A percentile compares a stretch with the other conserved stretches of the same genome.
These are phyloP conservation scores for Alternaria conjuncta DNA, from an alignment of 2,329 filamentous ascomycete species.

Conservation along the genomic window DNA sequence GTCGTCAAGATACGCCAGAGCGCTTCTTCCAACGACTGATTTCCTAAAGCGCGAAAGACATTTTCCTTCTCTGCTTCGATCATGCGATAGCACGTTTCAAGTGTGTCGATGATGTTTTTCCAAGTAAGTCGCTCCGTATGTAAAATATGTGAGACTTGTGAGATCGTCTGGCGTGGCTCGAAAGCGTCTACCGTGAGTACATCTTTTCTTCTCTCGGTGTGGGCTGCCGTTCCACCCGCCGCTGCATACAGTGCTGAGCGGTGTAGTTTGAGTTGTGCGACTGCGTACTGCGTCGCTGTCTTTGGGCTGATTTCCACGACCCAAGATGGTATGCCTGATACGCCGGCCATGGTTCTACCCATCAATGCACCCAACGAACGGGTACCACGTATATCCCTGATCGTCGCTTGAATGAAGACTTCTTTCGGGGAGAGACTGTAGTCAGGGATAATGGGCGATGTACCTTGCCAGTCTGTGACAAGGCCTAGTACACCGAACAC, in stretches of 20 bases:
- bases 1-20: neutral
- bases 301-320: neutral
- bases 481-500: constrained; percentile 19
- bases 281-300: neutral
- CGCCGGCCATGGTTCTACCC: neutral
- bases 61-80: neutral
- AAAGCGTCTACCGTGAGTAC: neutral
- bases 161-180: neutral
- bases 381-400: neutral
- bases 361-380: neutral
- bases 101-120: neutral
- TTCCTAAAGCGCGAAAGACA: neutral
- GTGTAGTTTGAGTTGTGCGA: neutral
- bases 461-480: constrained; percentile 14
- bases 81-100: neutral
- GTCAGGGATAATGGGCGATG: constrained; percentile 4
- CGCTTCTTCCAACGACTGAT: neutral
- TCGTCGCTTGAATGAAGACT: neutral
- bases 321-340: neutral
- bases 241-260: neutral
- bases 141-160: neutral
- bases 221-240: neutral
- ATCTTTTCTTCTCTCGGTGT: neutral
- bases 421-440: neutral
- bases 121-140: neutral